A percentile compares a stretch with the other conserved stretches of the same genome.
Evolutionary conservation across 257 asterid species (phyloP).

Genomic region (Lycium barbarum): DNA sequence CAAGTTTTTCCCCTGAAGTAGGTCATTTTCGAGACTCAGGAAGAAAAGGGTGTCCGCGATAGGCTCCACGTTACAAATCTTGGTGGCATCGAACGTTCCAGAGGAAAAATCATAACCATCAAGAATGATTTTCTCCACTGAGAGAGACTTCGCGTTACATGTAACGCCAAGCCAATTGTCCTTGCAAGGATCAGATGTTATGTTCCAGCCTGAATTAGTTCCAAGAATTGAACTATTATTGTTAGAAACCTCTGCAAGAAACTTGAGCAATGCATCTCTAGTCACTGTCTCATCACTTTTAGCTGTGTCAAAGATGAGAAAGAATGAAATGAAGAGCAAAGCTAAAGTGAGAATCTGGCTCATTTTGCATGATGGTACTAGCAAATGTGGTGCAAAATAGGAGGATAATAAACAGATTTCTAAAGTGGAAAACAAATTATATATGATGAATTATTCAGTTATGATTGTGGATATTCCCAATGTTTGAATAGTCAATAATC

Average conservation of each 20-base stretch:
- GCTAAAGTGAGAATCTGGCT: slow-evolving; percentile 38
- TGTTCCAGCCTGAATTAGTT: slow-evolving; percentile 54
- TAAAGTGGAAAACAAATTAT: not conserved
- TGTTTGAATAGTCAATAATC: slow-evolving; percentile 4
- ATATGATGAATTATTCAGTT: not conserved
- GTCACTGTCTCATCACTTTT: slow-evolving; percentile 48
- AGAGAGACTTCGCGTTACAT: slow-evolving; percentile 36
- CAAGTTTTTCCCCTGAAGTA: slow-evolving; percentile 44
- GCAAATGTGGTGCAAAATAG: not conserved
- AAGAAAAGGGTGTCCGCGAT: slow-evolving; percentile 40
- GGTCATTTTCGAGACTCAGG: slow-evolving; percentile 45
- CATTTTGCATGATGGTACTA: slow-evolving; percentile 37
- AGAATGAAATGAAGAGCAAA: slow-evolving; percentile 37
- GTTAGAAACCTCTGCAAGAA: slow-evolving; percentile 49
- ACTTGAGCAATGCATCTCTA: slow-evolving; percentile 41
- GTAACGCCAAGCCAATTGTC: slow-evolving; percentile 56
- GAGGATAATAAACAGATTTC: not conserved
- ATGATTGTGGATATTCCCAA: slow-evolving; percentile 15
- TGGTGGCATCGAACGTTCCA: slow-evolving; percentile 49
- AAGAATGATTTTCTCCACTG: slow-evolving; percentile 47
- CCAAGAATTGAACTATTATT: slow-evolving; percentile 29
- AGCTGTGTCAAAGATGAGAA: slow-evolving; percentile 33
- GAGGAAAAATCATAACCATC: slow-evolving; percentile 40
- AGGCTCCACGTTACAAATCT: slow-evolving; percentile 48
- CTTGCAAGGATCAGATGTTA: slow-evolving; percentile 54